A percentile compares a stretch with the other conserved stretches of the same genome.
These are phyloP conservation scores for Backusella parvicylindrica DNA, from an alignment of 192 early-diverging fungal species.

Conservation along the genomic window DNA sequence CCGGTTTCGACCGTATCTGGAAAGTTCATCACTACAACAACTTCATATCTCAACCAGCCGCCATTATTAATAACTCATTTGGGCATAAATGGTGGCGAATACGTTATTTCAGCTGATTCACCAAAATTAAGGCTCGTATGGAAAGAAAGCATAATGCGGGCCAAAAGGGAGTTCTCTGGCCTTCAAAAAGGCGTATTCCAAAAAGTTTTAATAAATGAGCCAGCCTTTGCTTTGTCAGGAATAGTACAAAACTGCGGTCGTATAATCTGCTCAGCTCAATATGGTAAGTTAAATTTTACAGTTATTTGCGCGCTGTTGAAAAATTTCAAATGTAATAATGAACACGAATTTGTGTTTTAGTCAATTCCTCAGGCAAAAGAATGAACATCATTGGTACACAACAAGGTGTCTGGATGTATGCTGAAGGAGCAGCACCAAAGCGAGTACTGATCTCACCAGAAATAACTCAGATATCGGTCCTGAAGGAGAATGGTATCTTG, in stretches of 20 bases:
- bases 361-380: conserved; percentile 33
- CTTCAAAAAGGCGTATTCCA: conserved; percentile 44
- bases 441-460: conserved; percentile 38
- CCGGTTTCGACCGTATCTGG: not conserved
- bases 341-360: conserved; percentile 2
- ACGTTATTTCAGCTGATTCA: conserved; percentile 59
- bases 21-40: not conserved
- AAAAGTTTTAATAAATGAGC: conserved; percentile 39
- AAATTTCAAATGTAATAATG: not conserved
- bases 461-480: not conserved
- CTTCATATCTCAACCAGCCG: conserved; percentile 44
- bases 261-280: conserved; percentile 50
- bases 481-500: not conserved
- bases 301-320: not conserved
- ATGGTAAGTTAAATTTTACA: conserved; percentile 33
- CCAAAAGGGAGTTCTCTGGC: conserved; percentile 34
- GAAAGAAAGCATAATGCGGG: conserved; percentile 71
- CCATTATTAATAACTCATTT: conserved; percentile 45
- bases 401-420: conserved; percentile 63
- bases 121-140: conserved; percentile 50
- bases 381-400: conserved; percentile 80
- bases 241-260: conserved; percentile 40
- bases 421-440: conserved; percentile 27
- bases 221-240: conserved; percentile 29
- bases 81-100: conserved; percentile 64